Conservation (phyloP, 345 rosid genomes). For the Rhizophora mangle region DNA sequence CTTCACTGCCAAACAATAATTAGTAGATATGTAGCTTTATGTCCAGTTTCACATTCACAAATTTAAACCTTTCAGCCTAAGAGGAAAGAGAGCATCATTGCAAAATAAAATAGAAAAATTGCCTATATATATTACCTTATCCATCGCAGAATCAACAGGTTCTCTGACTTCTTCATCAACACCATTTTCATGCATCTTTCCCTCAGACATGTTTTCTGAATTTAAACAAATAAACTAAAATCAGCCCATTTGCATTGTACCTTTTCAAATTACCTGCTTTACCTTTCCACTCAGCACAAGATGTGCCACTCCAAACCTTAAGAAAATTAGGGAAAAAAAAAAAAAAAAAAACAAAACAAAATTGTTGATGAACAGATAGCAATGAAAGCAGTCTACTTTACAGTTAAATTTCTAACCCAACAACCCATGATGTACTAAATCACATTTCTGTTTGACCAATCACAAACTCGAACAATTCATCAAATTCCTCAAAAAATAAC, state of each 20-base stretch:
- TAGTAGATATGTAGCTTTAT: background rate
- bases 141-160: conserved; percentile 17
- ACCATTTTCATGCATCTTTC: conserved; percentile 28
- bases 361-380: no score
- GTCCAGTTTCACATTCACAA: background rate
- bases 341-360: background rate
- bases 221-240: conserved; percentile 4
- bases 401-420: no score
- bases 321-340: background rate
- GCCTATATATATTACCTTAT: conserved; percentile 34
- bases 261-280: background rate
- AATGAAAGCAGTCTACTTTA: no score
- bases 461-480: background rate
- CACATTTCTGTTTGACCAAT: background rate
- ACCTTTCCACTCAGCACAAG: background rate
- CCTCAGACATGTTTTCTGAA: conserved; percentile 42
- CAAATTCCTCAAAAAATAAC: background rate
- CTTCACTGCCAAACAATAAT: background rate
- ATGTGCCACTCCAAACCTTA: background rate
- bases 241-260: conserved; percentile 7
- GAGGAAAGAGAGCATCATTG: background rate
- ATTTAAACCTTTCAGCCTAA: background rate
- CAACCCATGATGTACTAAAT: no score
- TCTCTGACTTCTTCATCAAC: conserved; percentile 29
- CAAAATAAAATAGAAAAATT: background rate